Percentiles rank a stretch among this genome's conserved stretches.
Evolutionary conservation across 2,329 filamentous ascomycete genomes (phyloP).

Genomic region (Aspergillus novoparasiticus): DNA sequence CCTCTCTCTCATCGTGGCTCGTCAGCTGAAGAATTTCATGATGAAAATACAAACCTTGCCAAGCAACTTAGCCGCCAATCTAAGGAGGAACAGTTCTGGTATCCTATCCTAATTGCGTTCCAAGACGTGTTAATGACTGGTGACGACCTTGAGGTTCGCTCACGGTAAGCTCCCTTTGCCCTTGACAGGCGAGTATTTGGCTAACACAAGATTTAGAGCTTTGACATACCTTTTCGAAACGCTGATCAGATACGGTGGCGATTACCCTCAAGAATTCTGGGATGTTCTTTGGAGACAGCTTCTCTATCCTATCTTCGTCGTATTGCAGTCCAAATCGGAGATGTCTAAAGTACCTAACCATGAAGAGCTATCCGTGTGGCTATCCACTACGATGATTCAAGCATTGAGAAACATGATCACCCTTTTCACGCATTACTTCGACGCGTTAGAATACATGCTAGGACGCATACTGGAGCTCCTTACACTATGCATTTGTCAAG

Average conservation of each 20-base stretch:
- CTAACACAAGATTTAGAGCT: constrained; percentile 53
- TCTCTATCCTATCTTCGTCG: constrained; percentile 97
- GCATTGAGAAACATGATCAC: constrained; percentile 98
- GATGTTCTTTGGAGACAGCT: constrained; percentile 97
- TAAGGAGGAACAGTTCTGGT: constrained; percentile 97
- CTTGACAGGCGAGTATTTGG: constrained; percentile 4
- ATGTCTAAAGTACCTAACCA: constrained; percentile 95
- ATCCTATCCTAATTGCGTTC: constrained; percentile 95
- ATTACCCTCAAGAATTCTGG: constrained; percentile 95
- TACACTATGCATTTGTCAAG: constrained; percentile 95
- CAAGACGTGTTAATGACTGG: constrained; percentile 99
- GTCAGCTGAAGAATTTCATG: constrained; percentile 48
- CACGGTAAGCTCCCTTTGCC: constrained; percentile 43
- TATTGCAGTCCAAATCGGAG: constrained; percentile 91
- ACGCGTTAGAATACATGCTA: constrained; percentile 94
- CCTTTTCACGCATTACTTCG: constrained; percentile 98
- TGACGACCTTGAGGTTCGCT: constrained; percentile 94
- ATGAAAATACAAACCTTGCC: constrained; percentile 52
- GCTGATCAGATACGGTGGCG: constrained; percentile 82
- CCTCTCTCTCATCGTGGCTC: constrained; percentile 72
- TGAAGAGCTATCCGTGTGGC: constrained; percentile 96
- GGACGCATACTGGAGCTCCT: constrained; percentile 95
- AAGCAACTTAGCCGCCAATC: constrained; percentile 76
- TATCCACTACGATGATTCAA: constrained; percentile 99
- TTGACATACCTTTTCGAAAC: constrained; percentile 97